A percentile compares a stretch with the other conserved stretches of the same genome.
These are phyloP conservation scores for Solanum appendiculatum DNA, from an alignment of 257 asterid genomes.

Conservation along the genomic window DNA sequence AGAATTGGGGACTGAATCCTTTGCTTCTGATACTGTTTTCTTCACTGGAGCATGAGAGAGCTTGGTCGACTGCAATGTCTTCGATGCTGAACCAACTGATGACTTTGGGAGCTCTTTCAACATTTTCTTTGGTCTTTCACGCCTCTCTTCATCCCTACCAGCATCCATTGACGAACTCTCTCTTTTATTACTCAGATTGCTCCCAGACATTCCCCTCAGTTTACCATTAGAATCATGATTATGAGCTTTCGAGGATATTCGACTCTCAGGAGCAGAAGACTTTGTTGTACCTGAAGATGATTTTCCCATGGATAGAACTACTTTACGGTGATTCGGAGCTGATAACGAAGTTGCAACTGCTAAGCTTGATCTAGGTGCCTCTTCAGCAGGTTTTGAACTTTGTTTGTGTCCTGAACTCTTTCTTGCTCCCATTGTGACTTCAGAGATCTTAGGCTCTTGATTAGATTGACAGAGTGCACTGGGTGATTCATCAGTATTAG, in stretches of 20 bases:
- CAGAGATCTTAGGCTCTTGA: slow-evolving; percentile 34
- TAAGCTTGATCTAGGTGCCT: slow-evolving; percentile 27
- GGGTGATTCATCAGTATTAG: slow-evolving; percentile 36
- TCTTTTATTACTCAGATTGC: slow-evolving; percentile 26
- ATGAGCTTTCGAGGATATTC: slow-evolving; percentile 16
- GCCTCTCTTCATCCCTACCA: slow-evolving; percentile 42
- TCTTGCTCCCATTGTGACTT: slow-evolving; percentile 36
- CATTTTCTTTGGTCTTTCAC: slow-evolving; percentile 48
- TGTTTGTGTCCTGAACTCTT: slow-evolving; percentile 34
- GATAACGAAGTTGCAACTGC: slow-evolving; percentile 22
- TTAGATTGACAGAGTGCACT: slow-evolving; percentile 22
- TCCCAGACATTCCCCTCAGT: slow-evolving; percentile 39
- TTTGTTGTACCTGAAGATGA: slow-evolving; percentile 29
- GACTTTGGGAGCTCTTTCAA: slow-evolving; percentile 52
- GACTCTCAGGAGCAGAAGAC: slow-evolving; percentile 29
- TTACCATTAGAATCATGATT: slow-evolving; percentile 26
- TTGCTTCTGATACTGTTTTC: slow-evolving; percentile 39
- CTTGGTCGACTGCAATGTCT: slow-evolving; percentile 39
- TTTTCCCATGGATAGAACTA: slow-evolving; percentile 35
- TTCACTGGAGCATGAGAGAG: slow-evolving; percentile 45
- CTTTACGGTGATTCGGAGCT: slow-evolving; percentile 37
- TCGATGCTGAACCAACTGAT: slow-evolving; percentile 22
- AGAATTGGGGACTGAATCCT: slow-evolving; percentile 33
- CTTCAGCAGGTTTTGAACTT: slow-evolving; percentile 38
- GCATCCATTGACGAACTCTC: slow-evolving; percentile 32